These are phyloP conservation scores for Pestalotiopsis sp. DNA, from an alignment of 2,329 filamentous ascomycete genomes.

Conservation along the genomic window DNA sequence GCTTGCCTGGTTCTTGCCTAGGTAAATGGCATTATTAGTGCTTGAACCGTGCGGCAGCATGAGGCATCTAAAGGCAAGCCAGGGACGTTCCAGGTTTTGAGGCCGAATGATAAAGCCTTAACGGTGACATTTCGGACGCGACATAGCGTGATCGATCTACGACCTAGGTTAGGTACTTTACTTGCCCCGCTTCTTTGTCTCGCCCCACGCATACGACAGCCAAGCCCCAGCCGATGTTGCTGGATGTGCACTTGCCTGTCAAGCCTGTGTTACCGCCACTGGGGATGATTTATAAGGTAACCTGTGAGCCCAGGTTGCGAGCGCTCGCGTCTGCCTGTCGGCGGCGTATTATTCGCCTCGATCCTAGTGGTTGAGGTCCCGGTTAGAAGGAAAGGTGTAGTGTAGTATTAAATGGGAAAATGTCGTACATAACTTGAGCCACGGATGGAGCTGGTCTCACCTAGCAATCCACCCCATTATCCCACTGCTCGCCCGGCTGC, in stretches of 20 bases:
- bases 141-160: not conserved
- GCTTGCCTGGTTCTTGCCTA: too few relatives aligned
- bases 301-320: not conserved
- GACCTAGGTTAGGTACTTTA: too few relatives aligned
- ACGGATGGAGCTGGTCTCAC: not conserved
- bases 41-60: not conserved
- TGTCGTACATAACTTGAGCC: not conserved
- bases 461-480: too few relatives aligned
- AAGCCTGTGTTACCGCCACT: slow-evolving; percentile 3
- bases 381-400: not conserved
- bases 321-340: slow-evolving; percentile 7
- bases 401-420: not conserved
- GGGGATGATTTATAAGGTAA: not conserved
- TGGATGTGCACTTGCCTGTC: not conserved
- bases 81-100: not conserved
- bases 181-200: slow-evolving; percentile 3
- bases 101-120: not conserved
- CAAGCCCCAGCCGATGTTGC: not conserved
- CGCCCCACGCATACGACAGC: not conserved
- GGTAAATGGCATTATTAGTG: too few relatives aligned
- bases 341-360: not conserved
- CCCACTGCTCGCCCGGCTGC: not conserved
- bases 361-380: not conserved
- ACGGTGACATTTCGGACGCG: not conserved
- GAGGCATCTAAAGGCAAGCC: not conserved